Evolutionary conservation across 2,329 filamentous ascomycete species (phyloP), one percentile per base, ranked within the genome.

Genomic region (Orbilia ellipsospora): DNA sequence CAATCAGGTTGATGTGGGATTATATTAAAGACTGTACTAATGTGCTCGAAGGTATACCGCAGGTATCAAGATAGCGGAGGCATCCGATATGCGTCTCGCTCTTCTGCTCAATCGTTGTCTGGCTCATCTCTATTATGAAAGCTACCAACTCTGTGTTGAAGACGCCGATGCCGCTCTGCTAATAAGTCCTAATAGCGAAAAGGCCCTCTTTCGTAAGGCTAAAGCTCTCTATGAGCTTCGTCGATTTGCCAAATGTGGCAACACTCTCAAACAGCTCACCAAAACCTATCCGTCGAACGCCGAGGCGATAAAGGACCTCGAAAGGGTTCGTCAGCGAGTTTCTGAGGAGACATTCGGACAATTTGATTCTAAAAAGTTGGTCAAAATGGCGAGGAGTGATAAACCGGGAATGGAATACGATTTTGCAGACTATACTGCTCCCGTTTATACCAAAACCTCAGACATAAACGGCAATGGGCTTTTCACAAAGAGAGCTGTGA

Each of bases 381-480:
- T 75, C 15, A 15, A 56, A 10, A 42, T 69, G 44, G 72, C 72
- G n/a, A 56, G 52, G 15, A 55, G 65, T 20, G 59, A 69, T 45
- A 50, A 20, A 15, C 26, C 12, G 5, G 44, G n/a, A 1, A 42
- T 31, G 31, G 42, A 52, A 2, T 75, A 55, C 23, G 64, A 75
- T 36, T 75, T 75, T 44, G 72, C 72, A 26, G 72, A 75, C 31
- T 75, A 65, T 44, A 65, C 57, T 2, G 2, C 40, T 5, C 64
- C 64, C 0, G 59, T 75, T 0, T 54, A 51, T 5, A 13, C 40
- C 5, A 59, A 60, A 16, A 1, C 28, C 0, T 75, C 72, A 12
- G 1, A 6, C 1, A 44, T 75, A 4, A 61, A 64, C 42, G 72
- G 72, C 1, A 64, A 50, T 4, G 72, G 72, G 1, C 12, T 75